Evolutionary conservation across 164 flowering plant genomes (phyloP).

Genomic region (Vitis riparia): DNA sequence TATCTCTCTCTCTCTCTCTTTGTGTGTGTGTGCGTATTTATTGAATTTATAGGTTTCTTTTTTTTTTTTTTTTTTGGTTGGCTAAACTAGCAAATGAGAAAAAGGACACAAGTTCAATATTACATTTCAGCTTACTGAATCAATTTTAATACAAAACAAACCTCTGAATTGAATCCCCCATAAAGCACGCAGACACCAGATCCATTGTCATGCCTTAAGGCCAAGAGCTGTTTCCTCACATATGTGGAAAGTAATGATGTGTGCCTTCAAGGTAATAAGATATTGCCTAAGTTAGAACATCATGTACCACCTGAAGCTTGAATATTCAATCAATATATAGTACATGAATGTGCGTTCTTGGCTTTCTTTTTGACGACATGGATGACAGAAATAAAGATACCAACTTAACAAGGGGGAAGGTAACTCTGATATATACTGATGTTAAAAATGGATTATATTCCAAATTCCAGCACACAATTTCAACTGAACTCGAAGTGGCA

Average conservation of each 20-base stretch:
- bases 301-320: background rate
- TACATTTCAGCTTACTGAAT: background rate
- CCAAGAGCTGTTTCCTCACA: slow-evolving; percentile 50
- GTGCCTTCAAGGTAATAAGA: slow-evolving; percentile 50
- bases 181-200: slow-evolving; percentile 58
- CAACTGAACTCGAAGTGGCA: too few species aligned
- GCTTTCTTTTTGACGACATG: too few species aligned
- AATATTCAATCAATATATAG: background rate
- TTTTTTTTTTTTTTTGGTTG: background rate
- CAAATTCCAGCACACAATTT: too few species aligned
- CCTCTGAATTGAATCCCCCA: slow-evolving; percentile 56
- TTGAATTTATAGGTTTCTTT: background rate
- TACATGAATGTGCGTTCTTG: too few species aligned
- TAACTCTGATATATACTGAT: too few species aligned
- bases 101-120: background rate
- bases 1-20: background rate
- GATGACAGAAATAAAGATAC: too few species aligned
- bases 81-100: background rate
- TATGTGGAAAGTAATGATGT: slow-evolving; percentile 55
- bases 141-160: slow-evolving; percentile 14
- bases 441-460: too few species aligned
- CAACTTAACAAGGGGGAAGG: too few species aligned
- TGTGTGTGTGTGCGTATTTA: background rate
- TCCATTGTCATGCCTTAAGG: slow-evolving; percentile 74
- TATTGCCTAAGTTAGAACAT: background rate